These are phyloP conservation scores for Myxozyma mucilagina DNA, from an alignment of 805 yeast genomes.

Conservation along the genomic window DNA sequence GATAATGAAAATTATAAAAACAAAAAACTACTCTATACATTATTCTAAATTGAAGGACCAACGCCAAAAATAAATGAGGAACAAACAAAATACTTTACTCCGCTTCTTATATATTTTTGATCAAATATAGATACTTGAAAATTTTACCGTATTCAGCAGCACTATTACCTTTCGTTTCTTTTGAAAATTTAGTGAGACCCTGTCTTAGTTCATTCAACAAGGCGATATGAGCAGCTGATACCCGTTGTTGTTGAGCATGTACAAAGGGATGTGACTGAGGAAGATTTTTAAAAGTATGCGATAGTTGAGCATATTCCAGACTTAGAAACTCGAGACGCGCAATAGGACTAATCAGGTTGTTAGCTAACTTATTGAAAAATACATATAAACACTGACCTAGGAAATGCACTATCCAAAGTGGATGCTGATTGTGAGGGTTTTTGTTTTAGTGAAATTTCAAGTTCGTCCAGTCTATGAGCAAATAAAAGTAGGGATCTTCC, in stretches of 20 bases:
- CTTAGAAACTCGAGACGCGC: conserved; percentile 2
- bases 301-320: neutral
- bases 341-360: neutral
- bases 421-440: conserved; percentile 5
- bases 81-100: neutral
- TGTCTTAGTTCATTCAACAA: neutral
- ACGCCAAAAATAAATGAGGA: no score
- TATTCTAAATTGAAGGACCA: no score
- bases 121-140: neutral
- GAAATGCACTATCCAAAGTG: neutral
- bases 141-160: conserved; percentile 1
- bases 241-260: conserved; percentile 13
- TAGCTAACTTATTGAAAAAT: neutral
- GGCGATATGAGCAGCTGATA: neutral
- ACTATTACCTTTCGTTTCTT: neutral
- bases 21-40: no score
- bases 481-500: conserved; percentile 31
- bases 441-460: conserved; percentile 25
- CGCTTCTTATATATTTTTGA: neutral
- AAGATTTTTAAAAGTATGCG: neutral
- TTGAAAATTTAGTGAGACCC: neutral
- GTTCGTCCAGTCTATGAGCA: conserved; percentile 29
- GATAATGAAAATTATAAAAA: no score
- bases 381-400: neutral
- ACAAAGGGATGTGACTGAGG: conserved; percentile 25